phyloP scores from a whole-genome alignment of 805 yeast genomes.

The Candida incommunis region DNA sequence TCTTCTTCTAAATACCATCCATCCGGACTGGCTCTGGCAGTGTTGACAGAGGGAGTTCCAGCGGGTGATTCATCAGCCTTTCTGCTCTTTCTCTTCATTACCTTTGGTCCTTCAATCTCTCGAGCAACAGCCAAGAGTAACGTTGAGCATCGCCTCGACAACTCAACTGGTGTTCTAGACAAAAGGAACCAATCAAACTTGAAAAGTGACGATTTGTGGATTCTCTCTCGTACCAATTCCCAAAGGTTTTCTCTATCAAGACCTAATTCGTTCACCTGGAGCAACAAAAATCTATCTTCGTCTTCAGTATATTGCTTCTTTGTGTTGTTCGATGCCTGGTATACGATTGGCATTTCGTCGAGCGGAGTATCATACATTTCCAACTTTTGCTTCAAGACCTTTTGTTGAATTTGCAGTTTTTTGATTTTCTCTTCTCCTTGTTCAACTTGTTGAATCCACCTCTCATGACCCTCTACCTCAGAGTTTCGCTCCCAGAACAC shows the following conservation, averaged over 20 bases:
- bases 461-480: conserved; percentile 82
- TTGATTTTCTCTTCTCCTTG: conserved; percentile 71
- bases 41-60: conserved; percentile 4
- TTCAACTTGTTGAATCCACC: conserved; percentile 68
- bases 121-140: conserved; percentile 58
- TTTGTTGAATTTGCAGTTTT: conserved; percentile 55
- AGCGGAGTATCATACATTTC: conserved; percentile 59
- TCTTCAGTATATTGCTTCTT: conserved; percentile 66
- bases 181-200: conserved; percentile 79
- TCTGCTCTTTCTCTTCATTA: conserved; percentile 17
- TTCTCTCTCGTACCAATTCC: conserved; percentile 60
- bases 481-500: conserved; percentile 68
- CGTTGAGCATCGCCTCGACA: conserved; percentile 72
- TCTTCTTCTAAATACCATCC: conserved; percentile 9
- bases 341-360: conserved; percentile 52
- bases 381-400: conserved; percentile 62
- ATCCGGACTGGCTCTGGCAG: conserved; percentile 9
- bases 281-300: conserved; percentile 75
- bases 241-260: conserved; percentile 61
- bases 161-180: conserved; percentile 62
- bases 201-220: conserved; percentile 58
- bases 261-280: conserved; percentile 67
- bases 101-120: conserved; percentile 38
- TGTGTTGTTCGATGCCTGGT: conserved; percentile 53
- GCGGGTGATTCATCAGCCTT: conserved; percentile 5